Evolutionary conservation across 164 flowering plant species (phyloP), one percentile per base, ranked within the genome.

Genomic region (Taxillus chinensis): DNA sequence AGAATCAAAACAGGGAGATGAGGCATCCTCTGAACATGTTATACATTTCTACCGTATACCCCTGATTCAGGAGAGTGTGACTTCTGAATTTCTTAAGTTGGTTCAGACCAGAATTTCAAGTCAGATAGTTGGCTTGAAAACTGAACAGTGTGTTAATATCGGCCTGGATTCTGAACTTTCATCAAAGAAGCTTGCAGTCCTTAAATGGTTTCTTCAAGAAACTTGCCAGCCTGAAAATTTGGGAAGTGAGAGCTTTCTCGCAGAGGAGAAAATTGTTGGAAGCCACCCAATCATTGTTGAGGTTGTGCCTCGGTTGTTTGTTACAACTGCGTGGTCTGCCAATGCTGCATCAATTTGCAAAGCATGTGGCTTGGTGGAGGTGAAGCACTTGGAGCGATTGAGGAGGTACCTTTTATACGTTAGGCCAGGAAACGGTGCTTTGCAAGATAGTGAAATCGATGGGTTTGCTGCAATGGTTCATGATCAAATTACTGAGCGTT

Each of bases 261-360:
- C 78, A 52, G 69, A 73, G 66, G 83, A 81, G 71, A 67, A 38
- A 63, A 68, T 53, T 58, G 71, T 70, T n/a, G 83, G 77, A 1
- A 39, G 67, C 38, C 57, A 50, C 55, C 41, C 75, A 37, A 79
- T 80, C 27, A 66, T 89, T 12, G 74, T 89, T 56, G 98, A 92
- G 77, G 96, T 92, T 63, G 96, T 96, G 15, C 95, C 98, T 5
- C 79, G 98, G 45, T 62, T 92, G 60, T 89, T 91, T 13, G 89
- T 92, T 63, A 87, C 95, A 5, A 89, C 98, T 3, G 95, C 98
- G 37, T 92, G 98, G 98, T 92, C 96, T 58, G 71, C 95, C 15
- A 92, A 92, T 85, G 98, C 93, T 59, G 96, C 89, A 2, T 92
- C 98, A 0, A 85, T 89, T 59, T 92, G 96, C 62, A 76, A 66